Evolutionary conservation across 1,284 basidiomycete genomes (phyloP), one percentile per base, ranked within the genome.

Genomic region (Flammula alnicola): DNA sequence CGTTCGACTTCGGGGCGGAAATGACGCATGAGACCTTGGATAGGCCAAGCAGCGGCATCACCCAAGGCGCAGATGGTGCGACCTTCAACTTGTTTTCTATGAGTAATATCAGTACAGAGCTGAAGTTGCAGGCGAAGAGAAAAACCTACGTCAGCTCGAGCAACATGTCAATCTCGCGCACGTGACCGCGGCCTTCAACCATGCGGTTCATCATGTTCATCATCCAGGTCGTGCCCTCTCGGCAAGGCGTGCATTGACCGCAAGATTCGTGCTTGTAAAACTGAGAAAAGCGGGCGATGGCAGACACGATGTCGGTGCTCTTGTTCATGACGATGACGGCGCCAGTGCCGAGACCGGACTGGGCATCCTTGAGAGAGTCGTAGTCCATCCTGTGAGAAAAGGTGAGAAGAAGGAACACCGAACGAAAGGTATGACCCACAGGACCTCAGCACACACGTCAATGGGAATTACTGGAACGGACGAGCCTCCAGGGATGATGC

Each of bases 261-360:
- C 96, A 99, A 4, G 93, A 96, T 71, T 98, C 97, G 76, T 98
- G 96, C 74, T 98, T 97, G 79, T 97, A 97, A 75, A 97, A 96
- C 78, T 91, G 84, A 50, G 94, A 79, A 76, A 98, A 98, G 38
- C 95, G 88, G 9, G 96, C 90, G 61, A 98, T 98, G 53, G 93
- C 95, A 40, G 82, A 76, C 58, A 97, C 85, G 49, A 99, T 88
- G 67, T 99, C 96, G 30, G 96, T 98, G 60, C 86, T 88, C 78
- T 98, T 94, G 80, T 98, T 88, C 95, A 98, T 98, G 60, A 98
- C 96, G 60, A 98, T 99, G 57, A 98, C 95, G 14, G 96, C 96
- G 52, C 96, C 96, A 0, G 96, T 99, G 23, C 96, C 96, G 56
- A 99, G 84, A 70, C 95, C 93, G 14, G 93, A 91, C 64, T 94